phyloP scores from a whole-genome alignment of 176 grass and related monocot genomes.

The Musa acuminata region DNA sequence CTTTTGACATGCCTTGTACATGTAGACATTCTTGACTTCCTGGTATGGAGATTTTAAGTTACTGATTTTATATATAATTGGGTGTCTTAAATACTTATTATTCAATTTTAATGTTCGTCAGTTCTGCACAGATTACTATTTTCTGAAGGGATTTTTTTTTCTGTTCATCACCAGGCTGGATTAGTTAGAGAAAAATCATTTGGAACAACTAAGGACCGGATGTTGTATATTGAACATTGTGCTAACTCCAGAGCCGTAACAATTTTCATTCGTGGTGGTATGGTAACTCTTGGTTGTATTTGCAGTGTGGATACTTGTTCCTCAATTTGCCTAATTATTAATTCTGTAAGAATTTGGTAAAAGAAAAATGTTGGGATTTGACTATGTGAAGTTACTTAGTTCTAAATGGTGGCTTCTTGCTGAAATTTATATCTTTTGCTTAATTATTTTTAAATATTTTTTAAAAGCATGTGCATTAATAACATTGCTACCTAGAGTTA shows the following conservation, averaged over 20 bases:
- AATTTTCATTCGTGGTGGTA: constrained; percentile 84
- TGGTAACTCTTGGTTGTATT: constrained; percentile 11
- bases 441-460: too few relatives aligned
- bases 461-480: too few relatives aligned
- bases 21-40: not conserved
- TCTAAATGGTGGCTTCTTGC: not conserved
- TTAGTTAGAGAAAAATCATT: constrained; percentile 83
- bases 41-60: not conserved
- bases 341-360: not conserved
- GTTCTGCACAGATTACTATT: not conserved
- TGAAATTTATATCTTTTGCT: too few relatives aligned
- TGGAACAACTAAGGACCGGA: constrained; percentile 73
- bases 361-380: not conserved
- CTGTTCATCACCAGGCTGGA: constrained; percentile 53
- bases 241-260: constrained; percentile 85
- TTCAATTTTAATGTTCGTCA: too few relatives aligned
- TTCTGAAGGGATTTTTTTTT: not conserved
- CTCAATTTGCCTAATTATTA: not conserved
- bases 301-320: not conserved
- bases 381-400: not conserved
- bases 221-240: constrained; percentile 88
- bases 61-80: too few relatives aligned
- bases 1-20: too few relatives aligned
- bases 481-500: too few relatives aligned
- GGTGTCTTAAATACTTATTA: too few relatives aligned